Evolutionary conservation across 805 yeast species (phyloP).

Genomic region (Wickerhamomyces xylosicus): DNA sequence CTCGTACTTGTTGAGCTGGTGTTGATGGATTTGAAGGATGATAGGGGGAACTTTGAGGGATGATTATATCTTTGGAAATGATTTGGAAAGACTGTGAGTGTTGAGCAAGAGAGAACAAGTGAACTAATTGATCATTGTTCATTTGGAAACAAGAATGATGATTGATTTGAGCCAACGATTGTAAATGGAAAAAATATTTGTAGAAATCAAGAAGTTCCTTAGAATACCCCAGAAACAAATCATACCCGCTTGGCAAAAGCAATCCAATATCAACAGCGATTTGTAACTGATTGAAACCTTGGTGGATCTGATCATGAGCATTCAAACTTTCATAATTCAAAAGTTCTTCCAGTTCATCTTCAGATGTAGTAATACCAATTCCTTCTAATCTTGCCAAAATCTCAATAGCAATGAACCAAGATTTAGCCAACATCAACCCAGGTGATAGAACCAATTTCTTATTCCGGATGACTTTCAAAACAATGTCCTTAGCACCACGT

Average conservation of each 20-base stretch:
- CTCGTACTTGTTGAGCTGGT: slow-evolving; percentile 1
- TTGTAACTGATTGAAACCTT: not conserved
- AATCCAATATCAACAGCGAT: slow-evolving; percentile 17
- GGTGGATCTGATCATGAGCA: slow-evolving; percentile 7
- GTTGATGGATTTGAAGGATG: slow-evolving; percentile 12
- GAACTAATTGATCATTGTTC: slow-evolving; percentile 12
- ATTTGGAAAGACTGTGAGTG: slow-evolving; percentile 19
- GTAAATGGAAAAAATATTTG: slow-evolving; percentile 15
- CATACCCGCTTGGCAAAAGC: slow-evolving; percentile 17
- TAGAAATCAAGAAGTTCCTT: slow-evolving; percentile 19
- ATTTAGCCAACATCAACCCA: slow-evolving; percentile 34
- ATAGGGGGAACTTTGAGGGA: slow-evolving; percentile 8
- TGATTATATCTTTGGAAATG: slow-evolving; percentile 8
- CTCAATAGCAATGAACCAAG: slow-evolving; percentile 51
- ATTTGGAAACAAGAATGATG: slow-evolving; percentile 3
- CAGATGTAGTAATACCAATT: slow-evolving; percentile 34
- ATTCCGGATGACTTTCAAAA: slow-evolving; percentile 33
- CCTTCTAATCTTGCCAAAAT: slow-evolving; percentile 45
- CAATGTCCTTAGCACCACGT: slow-evolving; percentile 55
- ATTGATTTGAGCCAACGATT: not conserved
- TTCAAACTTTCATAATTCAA: slow-evolving; percentile 18
- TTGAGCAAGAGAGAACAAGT: slow-evolving; percentile 17
- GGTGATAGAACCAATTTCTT: slow-evolving; percentile 10
- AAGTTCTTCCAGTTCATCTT: slow-evolving; percentile 32
- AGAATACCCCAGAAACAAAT: slow-evolving; percentile 20